Evolutionary conservation across 805 yeast genomes (phyloP), one percentile per base, ranked within the genome.

Genomic region (Yamadazyma philogaea): DNA sequence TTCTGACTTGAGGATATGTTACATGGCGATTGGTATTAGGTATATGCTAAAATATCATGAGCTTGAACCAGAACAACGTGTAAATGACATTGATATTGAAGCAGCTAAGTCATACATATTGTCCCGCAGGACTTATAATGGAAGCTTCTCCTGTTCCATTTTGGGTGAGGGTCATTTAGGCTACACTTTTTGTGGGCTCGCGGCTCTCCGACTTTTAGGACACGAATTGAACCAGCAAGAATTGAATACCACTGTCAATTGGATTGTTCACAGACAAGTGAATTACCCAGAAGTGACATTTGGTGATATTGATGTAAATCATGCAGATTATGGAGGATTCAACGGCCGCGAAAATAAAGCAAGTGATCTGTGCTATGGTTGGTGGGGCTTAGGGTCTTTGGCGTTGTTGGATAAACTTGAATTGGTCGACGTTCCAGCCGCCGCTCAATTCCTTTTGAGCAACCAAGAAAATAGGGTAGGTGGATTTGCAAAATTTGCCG

Each of bases 301-400:
- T 8, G 70, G 64, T 6, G 67, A 58, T 17, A 48, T 34, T 14
- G 55, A 34, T 22, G 61, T 71, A 43, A 35, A 44, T 30, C 42
- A 44, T 27, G 72, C 65, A 21, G 91, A 84, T 54, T 63, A 63
- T 40, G 96, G 96, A 1, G 91, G 91, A 0, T 81, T 86, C 57
- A 87, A 88, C 59, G 97, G 97, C 1, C 70, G 97, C 36, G 80
- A 78, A n/a, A 87, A 87, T 59, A 89, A 89, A 59, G 75, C 72
- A 44, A 84, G 84, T 3, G 97, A 89, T 60, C 84, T 95, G 0
- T 89, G 97, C 64, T 89, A 89, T 56, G 77, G 84, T 6, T 89
- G 88, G 72, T 89, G 96, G 96, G 76, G 79, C 35, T 53, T 79
- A 12, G 90, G 78, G 2, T 68, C 87, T 4, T 63, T 87, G 47